Base-by-base conservation (phyloP, 1,139 yeast genomes). In the Yamadazyma triangularis region DNA sequence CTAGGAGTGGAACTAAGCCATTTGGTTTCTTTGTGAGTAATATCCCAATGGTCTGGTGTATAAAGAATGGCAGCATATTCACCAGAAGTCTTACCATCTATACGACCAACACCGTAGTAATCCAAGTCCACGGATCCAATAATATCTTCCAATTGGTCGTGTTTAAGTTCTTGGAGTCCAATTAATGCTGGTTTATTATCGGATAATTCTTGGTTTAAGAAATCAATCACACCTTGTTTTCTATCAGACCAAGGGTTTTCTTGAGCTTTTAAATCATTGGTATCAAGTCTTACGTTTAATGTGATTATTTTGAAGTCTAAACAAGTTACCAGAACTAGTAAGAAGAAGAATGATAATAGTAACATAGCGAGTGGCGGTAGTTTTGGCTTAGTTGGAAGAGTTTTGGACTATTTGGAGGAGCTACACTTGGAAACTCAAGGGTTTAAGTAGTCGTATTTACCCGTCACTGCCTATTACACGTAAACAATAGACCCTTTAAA, bases 21-120 rank as follows among this genome's bases (percentile, higher is more conserved):
- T 36, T 57, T 56, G 10, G 67, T 64, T 12, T 65, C 58, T 33
- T 57, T 56, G 24, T 59, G 53, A 12, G 60, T 30, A 15, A 69
- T 38, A 16, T 47, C 39, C 54, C 70, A 55, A 13, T 47, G 53
- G 1, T 45, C 30, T 4, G 51, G 45, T 29, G 62, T 53, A 41
- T 59, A 68, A 19, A 64, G 47, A n/a, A 71, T 53, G 1, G 77
- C 75, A 26, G 72, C 61, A 35, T 56, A 68, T 38, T 71, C 77
- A 10, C 77, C 75, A 4, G 45, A 41, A 12, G 48, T 49, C 6
- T 42, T 37, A 5, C 77, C 77, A 46, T 70, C 74, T 32, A 66
- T 70, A 48, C 77, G 53, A 3, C 76, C 76, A 15, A 62, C 65
- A 2, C 73, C 73, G 33, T 58, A 63, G 39, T 66, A 65, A 6